Evolutionary conservation across 2,329 filamentous ascomycete species (phyloP), one percentile per base, ranked within the genome.

Genomic region (Beauveria australis): DNA sequence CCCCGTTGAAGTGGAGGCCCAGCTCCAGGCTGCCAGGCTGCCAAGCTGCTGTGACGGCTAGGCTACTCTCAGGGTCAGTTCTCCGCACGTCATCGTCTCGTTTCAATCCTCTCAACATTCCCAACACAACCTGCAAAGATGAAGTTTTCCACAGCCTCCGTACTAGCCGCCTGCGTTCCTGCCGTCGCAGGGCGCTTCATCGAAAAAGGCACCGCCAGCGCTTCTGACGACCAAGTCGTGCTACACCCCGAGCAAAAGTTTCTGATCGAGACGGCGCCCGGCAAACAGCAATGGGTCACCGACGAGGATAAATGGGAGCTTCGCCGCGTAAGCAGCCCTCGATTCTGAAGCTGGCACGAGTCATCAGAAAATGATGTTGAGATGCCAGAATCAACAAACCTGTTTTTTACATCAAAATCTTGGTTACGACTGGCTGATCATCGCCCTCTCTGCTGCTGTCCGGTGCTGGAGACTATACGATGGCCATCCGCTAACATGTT

Each of bases 301-400:
- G 93, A 97, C 69, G 90, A 96, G 41, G 87, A 97, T 77, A 99
- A 97, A 76, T 97, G 93, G 92, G 86, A 88, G 73, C 78, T 97
- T 65, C 87, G 89, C 70, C 82, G 91, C 67, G 92, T 95, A 81
- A 61, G 84, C 76, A 43, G 8, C 24, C 24, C 24, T 3, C 24
- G 30, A 33, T 12, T 14, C 30, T 33, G 10, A 5, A 33, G 30
- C 10, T 33, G 12, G 14, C 30, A 14, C 1, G 30, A 5, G 30
- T 12, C 30, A 33, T 33, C 30, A 33, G 10, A 14, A 14, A 14
- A 33, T 12, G 30, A 5, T 2, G 5, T 14, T 14, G 30, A 33
- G 30, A 33, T 14, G 10, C 12, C 12, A 33, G 30, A 33, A 33
- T 33, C 30, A 33, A 14, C 30, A 33, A 33, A 5, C 10, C 30